Conservation (phyloP, 1,139 yeast genomes). For the Yamadazyma pseudoaaseri region DNA sequence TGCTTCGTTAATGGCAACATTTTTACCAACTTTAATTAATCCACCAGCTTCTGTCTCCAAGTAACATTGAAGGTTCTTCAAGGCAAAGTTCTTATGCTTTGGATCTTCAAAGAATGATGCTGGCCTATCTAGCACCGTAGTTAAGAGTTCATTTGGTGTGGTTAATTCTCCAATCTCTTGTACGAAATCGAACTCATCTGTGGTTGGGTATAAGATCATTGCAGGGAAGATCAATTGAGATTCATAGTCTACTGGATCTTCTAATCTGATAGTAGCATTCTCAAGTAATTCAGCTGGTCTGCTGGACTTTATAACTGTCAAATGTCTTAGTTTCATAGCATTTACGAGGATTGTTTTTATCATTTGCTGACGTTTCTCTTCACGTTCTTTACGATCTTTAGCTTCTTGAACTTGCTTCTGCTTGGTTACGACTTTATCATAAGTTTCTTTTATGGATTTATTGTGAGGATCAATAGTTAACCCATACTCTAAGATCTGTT, state of each 20-base stretch:
- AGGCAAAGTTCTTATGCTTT: slow-evolving; percentile 57
- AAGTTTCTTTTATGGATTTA: slow-evolving; percentile 46
- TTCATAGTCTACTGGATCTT: slow-evolving; percentile 69
- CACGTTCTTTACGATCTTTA: slow-evolving; percentile 30
- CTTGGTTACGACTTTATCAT: slow-evolving; percentile 39
- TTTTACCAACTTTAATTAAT: slow-evolving; percentile 79
- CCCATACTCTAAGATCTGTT: slow-evolving; percentile 65
- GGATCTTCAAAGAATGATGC: slow-evolving; percentile 70
- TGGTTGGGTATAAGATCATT: slow-evolving; percentile 77
- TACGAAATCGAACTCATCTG: slow-evolving; percentile 79
- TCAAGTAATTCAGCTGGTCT: slow-evolving; percentile 52
- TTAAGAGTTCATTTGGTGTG: slow-evolving; percentile 59
- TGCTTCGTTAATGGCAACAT: slow-evolving; percentile 62
- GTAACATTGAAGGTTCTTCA: slow-evolving; percentile 64
- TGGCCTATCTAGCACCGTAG: slow-evolving; percentile 60
- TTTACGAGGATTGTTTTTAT: slow-evolving; percentile 40
- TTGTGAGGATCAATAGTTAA: slow-evolving; percentile 57
- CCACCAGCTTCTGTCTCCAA: slow-evolving; percentile 88
- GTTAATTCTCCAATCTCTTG: slow-evolving; percentile 71
- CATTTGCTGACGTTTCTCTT: slow-evolving; percentile 29
- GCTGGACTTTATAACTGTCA: slow-evolving; percentile 46
- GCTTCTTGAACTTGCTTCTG: slow-evolving; percentile 33
- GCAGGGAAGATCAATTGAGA: slow-evolving; percentile 82
- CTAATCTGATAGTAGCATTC: slow-evolving; percentile 52
- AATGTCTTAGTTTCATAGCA: slow-evolving; percentile 58